These are phyloP conservation scores for Colletotrichum eremochloae DNA, from an alignment of 2,329 filamentous ascomycete species.

Conservation along the genomic window DNA sequence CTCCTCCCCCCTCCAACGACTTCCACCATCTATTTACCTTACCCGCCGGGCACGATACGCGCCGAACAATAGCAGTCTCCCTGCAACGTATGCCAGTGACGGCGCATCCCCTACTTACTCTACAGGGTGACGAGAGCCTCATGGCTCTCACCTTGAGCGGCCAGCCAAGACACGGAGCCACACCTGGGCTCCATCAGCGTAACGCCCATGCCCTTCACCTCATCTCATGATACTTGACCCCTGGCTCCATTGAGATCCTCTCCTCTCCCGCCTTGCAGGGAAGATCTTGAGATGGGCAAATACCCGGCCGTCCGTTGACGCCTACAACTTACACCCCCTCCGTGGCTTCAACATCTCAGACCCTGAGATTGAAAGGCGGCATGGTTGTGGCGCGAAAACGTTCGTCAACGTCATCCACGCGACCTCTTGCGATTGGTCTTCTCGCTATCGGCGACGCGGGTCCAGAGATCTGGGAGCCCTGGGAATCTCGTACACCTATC, in stretches of 20 bases:
- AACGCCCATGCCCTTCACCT: constrained; percentile 30
- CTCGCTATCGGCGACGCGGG: constrained; percentile 4
- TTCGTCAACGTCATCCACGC: constrained; percentile 21
- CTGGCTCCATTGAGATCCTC: neutral
- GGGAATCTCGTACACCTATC: constrained; percentile 6
- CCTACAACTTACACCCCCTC: constrained; percentile 26
- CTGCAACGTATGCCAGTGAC: constrained; percentile 20
- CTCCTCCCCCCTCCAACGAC: neutral
- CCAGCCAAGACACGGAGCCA: neutral
- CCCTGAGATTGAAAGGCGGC: constrained; percentile 29
- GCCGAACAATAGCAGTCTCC: constrained; percentile 19
- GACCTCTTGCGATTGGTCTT: constrained; percentile 13
- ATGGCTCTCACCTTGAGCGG: constrained; percentile 2
- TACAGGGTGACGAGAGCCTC: constrained; percentile 8
- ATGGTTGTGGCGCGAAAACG: constrained; percentile 24
- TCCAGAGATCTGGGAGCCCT: constrained; percentile 16
- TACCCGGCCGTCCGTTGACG: constrained; percentile 28
- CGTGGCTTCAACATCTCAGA: constrained; percentile 19
- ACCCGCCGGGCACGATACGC: constrained; percentile 27
- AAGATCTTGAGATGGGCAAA: constrained; percentile 33
- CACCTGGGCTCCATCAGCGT: constrained; percentile 23
- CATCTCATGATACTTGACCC: neutral
- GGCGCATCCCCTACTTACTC: constrained; percentile 1
- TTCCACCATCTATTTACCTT: neutral
- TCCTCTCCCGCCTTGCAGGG: constrained; percentile 12